Evolutionary conservation across 1,284 basidiomycete genomes (phyloP).

Genomic region (Puccinia brachypodii): DNA sequence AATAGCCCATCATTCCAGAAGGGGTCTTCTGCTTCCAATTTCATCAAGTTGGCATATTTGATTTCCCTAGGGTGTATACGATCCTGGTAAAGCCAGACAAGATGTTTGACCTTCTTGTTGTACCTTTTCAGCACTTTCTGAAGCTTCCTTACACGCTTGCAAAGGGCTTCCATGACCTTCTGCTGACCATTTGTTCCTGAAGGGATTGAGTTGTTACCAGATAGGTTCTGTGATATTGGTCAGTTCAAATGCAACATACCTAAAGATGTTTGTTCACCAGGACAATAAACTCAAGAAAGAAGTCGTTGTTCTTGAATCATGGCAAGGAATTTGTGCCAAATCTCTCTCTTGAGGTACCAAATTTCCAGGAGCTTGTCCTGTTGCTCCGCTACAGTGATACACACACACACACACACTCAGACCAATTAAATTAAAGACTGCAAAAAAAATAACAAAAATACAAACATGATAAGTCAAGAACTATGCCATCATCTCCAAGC

Average conservation of each 20-base stretch:
- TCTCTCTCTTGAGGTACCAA: background rate
- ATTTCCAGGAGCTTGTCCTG: background rate
- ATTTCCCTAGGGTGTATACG: background rate
- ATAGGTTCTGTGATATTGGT: no score
- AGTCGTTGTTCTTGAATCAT: background rate
- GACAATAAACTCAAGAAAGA: background rate
- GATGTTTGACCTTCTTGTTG: background rate
- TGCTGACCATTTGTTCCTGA: background rate
- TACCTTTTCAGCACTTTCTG: background rate
- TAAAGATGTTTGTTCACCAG: background rate
- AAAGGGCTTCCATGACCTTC: background rate
- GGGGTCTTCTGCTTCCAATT: background rate
- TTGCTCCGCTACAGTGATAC: no score
- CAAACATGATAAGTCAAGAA: no score
- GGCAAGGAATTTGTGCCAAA: background rate
- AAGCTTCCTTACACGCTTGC: background rate
- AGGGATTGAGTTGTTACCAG: no score
- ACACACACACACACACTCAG: no score
- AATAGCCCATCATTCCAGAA: conserved; percentile 33
- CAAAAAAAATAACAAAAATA: no score
- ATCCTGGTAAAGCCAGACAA: background rate
- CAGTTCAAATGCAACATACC: no score
- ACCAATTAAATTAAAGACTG: no score
- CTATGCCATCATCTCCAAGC: background rate
- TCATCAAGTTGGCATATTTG: background rate